Percentiles rank a stretch among this genome's conserved stretches.
phyloP scores from a whole-genome alignment of 176 grass and related monocot species.

The Oryza nivara region DNA sequence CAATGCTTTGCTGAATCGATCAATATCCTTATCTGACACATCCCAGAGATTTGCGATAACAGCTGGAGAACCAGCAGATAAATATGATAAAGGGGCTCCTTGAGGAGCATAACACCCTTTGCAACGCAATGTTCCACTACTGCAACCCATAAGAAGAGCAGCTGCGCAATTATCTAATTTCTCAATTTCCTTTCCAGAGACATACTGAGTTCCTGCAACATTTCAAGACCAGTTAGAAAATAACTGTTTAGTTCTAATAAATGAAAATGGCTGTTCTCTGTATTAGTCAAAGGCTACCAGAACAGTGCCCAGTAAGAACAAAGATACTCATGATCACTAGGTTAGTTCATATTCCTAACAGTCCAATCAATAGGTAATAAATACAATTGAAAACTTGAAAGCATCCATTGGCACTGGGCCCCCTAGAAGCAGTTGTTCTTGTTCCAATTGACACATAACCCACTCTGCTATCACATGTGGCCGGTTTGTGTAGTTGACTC shows the following conservation, averaged over 20 bases:
- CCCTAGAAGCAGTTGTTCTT: too few relatives aligned
- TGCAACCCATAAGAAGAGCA: constrained; percentile 96
- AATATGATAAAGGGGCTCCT: constrained; percentile 79
- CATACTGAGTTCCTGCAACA: constrained; percentile 81
- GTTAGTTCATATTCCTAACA: constrained; percentile 23
- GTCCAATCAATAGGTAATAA: background rate
- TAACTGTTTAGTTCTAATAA: too few relatives aligned
- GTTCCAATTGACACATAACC: too few relatives aligned
- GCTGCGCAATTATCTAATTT: constrained; percentile 76
- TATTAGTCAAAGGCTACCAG: background rate
- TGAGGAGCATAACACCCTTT: constrained; percentile 74
- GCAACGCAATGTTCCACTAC: constrained; percentile 68
- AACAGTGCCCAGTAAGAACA: background rate
- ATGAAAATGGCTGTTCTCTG: too few relatives aligned
- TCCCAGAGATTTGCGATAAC: constrained; percentile 87
- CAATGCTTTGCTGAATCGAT: constrained; percentile 77
- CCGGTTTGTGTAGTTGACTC: too few relatives aligned
- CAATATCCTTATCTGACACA: constrained; percentile 78
- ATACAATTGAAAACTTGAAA: background rate
- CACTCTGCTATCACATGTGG: too few relatives aligned
- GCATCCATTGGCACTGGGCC: background rate
- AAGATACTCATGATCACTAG: background rate
- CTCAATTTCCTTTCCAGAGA: constrained; percentile 73
- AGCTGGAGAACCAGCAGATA: constrained; percentile 77
- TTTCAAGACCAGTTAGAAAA: background rate